Evolutionary conservation across 2,329 filamentous ascomycete species (phyloP).

Genomic region (Colletotrichum sp.): DNA sequence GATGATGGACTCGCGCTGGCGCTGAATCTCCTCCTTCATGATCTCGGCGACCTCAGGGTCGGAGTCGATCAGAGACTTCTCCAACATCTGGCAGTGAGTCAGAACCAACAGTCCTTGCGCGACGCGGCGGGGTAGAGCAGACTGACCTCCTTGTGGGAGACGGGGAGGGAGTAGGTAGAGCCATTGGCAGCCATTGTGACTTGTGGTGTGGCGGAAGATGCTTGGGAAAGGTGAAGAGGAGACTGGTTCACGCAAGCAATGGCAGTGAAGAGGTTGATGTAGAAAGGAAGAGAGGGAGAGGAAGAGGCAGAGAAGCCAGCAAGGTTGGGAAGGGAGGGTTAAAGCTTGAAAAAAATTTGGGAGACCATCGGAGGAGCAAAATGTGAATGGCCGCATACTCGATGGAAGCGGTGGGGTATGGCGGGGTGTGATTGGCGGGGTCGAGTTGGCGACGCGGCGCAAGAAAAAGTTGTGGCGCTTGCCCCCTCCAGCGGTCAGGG

Average conservation of each 20-base stretch:
- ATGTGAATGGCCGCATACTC: conserved; percentile 15
- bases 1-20: conserved; percentile 97
- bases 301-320: neutral
- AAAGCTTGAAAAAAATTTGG: conserved; percentile 13
- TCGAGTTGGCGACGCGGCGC: conserved; percentile 4
- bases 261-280: conserved; percentile 10
- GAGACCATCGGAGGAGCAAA: conserved; percentile 20
- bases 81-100: conserved; percentile 75
- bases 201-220: conserved; percentile 1
- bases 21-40: conserved; percentile 96
- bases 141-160: conserved; percentile 60
- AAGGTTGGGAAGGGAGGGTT: conserved; percentile 15
- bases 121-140: conserved; percentile 9
- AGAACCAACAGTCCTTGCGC: conserved; percentile 32
- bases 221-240: neutral
- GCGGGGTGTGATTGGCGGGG: conserved; percentile 23
- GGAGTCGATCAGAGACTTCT: conserved; percentile 89
- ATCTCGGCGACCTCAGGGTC: conserved; percentile 96
- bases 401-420: conserved; percentile 18
- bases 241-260: conserved; percentile 14
- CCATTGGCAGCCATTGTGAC: conserved; percentile 44
- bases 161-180: conserved; percentile 57
- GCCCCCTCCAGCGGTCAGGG: neutral
- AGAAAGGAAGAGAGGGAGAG: neutral
- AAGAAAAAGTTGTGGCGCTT: neutral